Evolutionary conservation across 2,329 filamentous ascomycete species (phyloP), one percentile per base, ranked within the genome.

Genomic region (Botryotinia globosa): DNA sequence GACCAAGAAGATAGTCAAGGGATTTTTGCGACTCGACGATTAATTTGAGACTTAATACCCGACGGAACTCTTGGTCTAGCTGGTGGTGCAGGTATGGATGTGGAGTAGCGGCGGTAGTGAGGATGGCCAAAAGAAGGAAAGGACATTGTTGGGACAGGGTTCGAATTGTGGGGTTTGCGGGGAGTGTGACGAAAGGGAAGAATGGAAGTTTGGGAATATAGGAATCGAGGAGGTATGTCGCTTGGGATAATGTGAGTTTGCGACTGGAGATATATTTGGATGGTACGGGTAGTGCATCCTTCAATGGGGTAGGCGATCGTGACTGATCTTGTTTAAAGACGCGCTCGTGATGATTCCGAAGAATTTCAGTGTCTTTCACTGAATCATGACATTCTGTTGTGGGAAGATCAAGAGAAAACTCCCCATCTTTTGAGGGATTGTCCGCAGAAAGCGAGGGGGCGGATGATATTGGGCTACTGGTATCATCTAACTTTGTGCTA

Each of bases 21-120:
- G 84, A 88, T 69, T 87, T 84, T 81, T 89, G 86, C 0, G 87
- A 87, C 5, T 86, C 84, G 0, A 88, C 83, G 3, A 90, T 87
- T 2, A 80, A 69, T 64, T 79, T 79, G 12, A 73, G 65, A 69
- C 77, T 79, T 5, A 80, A 44, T 5, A 80, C 74, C 18, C 77
- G 75, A 44, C 76, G 74, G 48, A 79, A 80, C 65, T 80, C 78
- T 69, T 79, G 73, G 42, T 78, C 75, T 22, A 80, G 71, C 56
- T 80, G 78, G n/a, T 76, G 75, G 66, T 78, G 76, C 3, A 80
- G 62, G 25, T 75, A 63, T 25, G 74, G 73, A 63, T 79, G 73
- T 71, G 58, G 63, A 22, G 76, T 76, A 1, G 77, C 76, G 8
- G 78, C 76, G 18, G 75, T 74, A 2, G 78, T 78, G 25, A 80